Evolutionary conservation across 345 rosid species (phyloP).

Genomic region (Adansonia digitata): DNA sequence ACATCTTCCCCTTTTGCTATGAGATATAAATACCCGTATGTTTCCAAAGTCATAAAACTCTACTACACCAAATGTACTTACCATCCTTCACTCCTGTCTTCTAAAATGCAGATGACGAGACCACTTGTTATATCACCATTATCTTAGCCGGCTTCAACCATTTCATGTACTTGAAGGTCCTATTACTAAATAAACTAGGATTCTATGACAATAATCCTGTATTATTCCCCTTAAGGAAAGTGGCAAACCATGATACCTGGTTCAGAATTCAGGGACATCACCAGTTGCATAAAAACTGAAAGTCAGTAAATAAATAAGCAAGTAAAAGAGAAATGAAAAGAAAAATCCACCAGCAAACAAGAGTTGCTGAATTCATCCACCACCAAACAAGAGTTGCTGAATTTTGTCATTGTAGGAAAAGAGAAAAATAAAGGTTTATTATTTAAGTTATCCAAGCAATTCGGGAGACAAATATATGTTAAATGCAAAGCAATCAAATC

Average conservation of each 20-base stretch:
- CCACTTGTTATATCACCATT: not conserved
- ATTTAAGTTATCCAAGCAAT: not conserved
- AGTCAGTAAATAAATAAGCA: not conserved
- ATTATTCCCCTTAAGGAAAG: not conserved
- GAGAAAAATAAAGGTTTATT: not conserved
- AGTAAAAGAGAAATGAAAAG: not conserved
- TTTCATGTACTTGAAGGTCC: not conserved
- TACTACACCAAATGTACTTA: not conserved
- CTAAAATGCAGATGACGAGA: not conserved
- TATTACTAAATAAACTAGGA: not conserved
- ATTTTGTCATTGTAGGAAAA: not conserved
- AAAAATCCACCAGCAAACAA: no score
- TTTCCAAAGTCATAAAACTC: not conserved
- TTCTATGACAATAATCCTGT: not conserved
- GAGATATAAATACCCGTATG: not conserved
- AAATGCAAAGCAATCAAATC: not conserved
- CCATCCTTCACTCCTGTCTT: not conserved
- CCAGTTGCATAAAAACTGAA: not conserved
- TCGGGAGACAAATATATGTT: not conserved
- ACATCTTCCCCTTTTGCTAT: not conserved
- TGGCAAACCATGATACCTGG: not conserved
- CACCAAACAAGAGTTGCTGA: not conserved
- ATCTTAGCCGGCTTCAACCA: not conserved
- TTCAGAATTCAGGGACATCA: not conserved
- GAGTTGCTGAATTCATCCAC: no score